These are phyloP conservation scores for Lepiota brunneoincarnata DNA, from an alignment of 768 basidiomycete genomes.

Conservation along the genomic window DNA sequence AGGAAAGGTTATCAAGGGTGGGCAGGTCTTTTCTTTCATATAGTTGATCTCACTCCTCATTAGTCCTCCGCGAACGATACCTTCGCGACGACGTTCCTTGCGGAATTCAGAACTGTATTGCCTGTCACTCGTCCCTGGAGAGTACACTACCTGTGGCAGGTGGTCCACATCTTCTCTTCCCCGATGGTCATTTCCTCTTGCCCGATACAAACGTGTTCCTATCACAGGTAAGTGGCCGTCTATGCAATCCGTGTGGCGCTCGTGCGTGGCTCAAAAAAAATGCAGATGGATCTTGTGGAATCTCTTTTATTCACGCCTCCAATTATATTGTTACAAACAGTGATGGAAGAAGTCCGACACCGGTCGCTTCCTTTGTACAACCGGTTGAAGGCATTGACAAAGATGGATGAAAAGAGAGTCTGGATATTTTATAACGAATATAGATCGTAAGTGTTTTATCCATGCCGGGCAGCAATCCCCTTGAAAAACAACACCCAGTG, in stretches of 20 bases:
- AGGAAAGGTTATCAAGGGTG: conserved; percentile 94
- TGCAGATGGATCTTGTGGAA: conserved; percentile 92
- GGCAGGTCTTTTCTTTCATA: conserved; percentile 12
- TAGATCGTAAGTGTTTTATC: conserved; percentile 54
- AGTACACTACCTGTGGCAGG: conserved; percentile 58
- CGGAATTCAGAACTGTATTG: conserved; percentile 68
- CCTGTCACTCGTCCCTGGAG: conserved; percentile 47
- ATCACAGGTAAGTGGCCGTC: conserved; percentile 60
- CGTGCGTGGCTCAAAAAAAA: conserved; percentile 1
- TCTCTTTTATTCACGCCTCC: conserved; percentile 72
- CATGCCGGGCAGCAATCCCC: not conserved
- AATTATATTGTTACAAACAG: conserved; percentile 90
- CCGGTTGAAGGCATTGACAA: conserved; percentile 81
- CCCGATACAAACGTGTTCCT: conserved; percentile 96
- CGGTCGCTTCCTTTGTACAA: conserved; percentile 91
- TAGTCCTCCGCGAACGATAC: conserved; percentile 92
- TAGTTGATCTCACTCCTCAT: not conserved
- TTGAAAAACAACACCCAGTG: conserved; percentile 36
- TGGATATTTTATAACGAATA: conserved; percentile 90
- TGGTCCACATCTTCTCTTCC: conserved; percentile 54
- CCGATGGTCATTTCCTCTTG: conserved; percentile 75
- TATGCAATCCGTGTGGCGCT: not conserved
- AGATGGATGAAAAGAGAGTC: conserved; percentile 80
- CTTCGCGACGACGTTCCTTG: conserved; percentile 90
- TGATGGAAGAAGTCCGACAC: conserved; percentile 95